Base-by-base conservation (phyloP, 129 eudicot genomes). In the Escallonia rubra region DNA sequence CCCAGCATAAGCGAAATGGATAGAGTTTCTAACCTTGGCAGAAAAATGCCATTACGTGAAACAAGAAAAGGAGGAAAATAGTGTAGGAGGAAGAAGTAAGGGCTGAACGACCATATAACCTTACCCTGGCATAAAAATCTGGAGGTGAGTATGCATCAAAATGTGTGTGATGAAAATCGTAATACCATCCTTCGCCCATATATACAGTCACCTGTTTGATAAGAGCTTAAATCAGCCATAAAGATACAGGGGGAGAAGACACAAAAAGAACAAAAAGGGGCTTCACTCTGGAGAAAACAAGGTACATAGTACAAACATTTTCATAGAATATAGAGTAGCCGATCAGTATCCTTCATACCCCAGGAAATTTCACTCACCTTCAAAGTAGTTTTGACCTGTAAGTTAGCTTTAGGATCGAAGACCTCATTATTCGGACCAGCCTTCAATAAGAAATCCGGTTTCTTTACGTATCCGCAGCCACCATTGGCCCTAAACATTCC, bases 161-260 rank as follows among this genome's bases (percentile, higher is more conserved):
- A 75, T 92, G 95, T 13, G 90, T 83, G 58, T 80, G 89, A 12
- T 43, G 57, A 77, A 88, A 92, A 75, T 92, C 96, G 65, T 48
- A 77, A 68, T 75, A 75, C 98, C 98, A 92, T 71, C 98, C 98
- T 72, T 92, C 98, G 42, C 98, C 98, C 95, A 88, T 88, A 62
- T 74, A 92, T 16, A 88, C 62, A 15, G 96, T 83, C 69, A 91
- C 81, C 97, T 91, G 80, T 68, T 63, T 6, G 56, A 39, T 46
- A 73, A 65, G n/a, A 59, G 42, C 52, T 63, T 74, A 55, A 52
- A 13, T 75, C 72, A 63, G 60, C 41, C 46, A 10, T 39, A 15
- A 55, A 50, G 63, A 54, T 34, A 52, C 12, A 49, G 34, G 50
- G 42, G 49, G 6, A 68, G 11, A n/a, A 39, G 7, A 65, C 13